Base-by-base conservation (phyloP, 2,329 filamentous ascomycete genomes). In the Colletotrichum higginsianum region DNA sequence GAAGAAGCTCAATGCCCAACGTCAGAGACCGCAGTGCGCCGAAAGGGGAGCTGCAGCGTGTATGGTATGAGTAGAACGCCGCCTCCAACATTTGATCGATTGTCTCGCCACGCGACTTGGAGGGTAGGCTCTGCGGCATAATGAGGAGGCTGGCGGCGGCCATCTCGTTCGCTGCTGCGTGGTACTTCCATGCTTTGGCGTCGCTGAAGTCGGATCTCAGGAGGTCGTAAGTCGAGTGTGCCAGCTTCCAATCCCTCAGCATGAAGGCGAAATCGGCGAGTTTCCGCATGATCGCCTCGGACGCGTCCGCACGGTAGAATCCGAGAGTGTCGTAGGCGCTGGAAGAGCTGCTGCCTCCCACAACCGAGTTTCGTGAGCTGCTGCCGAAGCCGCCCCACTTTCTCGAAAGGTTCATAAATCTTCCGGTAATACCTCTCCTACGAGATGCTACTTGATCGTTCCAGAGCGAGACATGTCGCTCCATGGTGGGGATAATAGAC, bases 361-460 rank as follows among this genome's bases (percentile, higher is more conserved):
- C 84, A 2, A 88, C 88, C 1, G 90, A 89, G 23, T 84, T 87
- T 57, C 92, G 89, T 23, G 90, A 90, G 58, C 87, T 86, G 55
- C 88, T 86, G 42, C 94, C 94, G 77, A 98, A 97, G 1, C 92
- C 91, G 9, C 93, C 90, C 91, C 94, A 98, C 75, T 95, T 92
- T 78, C 96, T 95, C 0, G 95, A 98, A 67, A 99, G 86, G 12
- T 93, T 97, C 87, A 98, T 95, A 81, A 99, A 96, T n/a, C 95
- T 91, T 13, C 97, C 97, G 66, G 93, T 93, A 58, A 99, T 87
- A 16, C 97, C 97, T 78, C 94, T 91, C 68, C 97, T 89, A 70
- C 94, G 90, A 15, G 97, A 98, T 18, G 96, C 95, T 35, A 98
- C 93, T 81, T 98, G 96, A 77, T 99, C 96, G 78, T 99, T 99